Percentiles rank a stretch among this genome's conserved stretches.
These are phyloP conservation scores for Prototheca stagnorum DNA, from an alignment of 163 green algal genomes.

Conservation along the genomic window DNA sequence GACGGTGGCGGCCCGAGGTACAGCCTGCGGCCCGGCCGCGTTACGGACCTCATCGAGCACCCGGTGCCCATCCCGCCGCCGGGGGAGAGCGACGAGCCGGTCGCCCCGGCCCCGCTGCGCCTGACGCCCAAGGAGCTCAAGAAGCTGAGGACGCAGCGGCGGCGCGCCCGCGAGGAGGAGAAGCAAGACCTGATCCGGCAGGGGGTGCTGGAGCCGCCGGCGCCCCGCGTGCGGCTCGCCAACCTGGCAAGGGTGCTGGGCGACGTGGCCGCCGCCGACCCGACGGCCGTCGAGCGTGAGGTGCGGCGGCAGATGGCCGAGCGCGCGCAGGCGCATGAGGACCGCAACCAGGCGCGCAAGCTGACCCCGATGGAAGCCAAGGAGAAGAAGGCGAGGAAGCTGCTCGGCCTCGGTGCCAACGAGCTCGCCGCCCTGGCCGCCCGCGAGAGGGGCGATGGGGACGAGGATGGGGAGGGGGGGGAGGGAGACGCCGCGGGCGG, in stretches of 20 bases:
- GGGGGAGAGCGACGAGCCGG: conserved; percentile 52
- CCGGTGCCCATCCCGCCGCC: conserved; percentile 80
- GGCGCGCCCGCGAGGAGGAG: conserved; percentile 82
- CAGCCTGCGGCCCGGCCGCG: conserved; percentile 24
- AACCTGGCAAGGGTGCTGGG: conserved; percentile 92
- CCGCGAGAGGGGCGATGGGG: no score
- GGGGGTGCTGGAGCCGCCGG: conserved; percentile 84
- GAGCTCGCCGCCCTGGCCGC: conserved; percentile 13
- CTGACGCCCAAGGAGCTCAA: conserved; percentile 84
- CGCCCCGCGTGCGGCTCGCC: conserved; percentile 88
- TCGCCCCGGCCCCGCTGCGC: conserved; percentile 84
- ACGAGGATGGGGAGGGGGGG: no score
- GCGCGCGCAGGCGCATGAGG: conserved; percentile 70
- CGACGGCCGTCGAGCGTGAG: conserved; percentile 82
- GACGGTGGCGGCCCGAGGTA: conserved; percentile 1
- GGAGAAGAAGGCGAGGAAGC: conserved; percentile 28
- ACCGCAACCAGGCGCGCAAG: conserved; percentile 89
- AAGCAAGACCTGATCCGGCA: conserved; percentile 91
- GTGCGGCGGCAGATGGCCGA: conserved; percentile 71
- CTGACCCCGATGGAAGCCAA: conserved; percentile 74
- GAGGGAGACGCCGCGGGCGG: no score
- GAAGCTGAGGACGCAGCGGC: conserved; percentile 87
- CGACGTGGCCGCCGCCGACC: conserved; percentile 62
- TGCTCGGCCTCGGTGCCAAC: conserved; percentile 7
- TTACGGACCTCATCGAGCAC: conserved; percentile 88